Conservation (phyloP, 345 rosid genomes). For the Arabidopsis arenosa region DNA sequence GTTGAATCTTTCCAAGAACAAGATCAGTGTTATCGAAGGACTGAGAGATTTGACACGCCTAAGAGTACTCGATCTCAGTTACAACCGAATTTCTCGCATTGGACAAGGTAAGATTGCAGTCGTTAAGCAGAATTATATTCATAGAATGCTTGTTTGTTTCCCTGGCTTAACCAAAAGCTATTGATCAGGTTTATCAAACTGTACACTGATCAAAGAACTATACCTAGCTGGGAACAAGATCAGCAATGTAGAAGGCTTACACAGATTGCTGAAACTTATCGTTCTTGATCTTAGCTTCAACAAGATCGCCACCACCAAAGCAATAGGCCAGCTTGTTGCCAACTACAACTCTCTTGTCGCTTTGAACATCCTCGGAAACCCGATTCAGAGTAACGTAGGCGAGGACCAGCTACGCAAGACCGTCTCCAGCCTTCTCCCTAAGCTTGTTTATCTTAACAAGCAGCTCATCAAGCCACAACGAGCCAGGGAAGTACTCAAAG, state of each 20-base stretch:
- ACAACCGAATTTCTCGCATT: slow-evolving; percentile 84
- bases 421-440: slow-evolving; percentile 74
- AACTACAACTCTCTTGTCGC: slow-evolving; percentile 83
- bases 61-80: slow-evolving; percentile 83
- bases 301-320: slow-evolving; percentile 86
- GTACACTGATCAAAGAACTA: slow-evolving; percentile 85
- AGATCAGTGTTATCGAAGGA: slow-evolving; percentile 79
- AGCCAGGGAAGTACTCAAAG: slow-evolving; percentile 72
- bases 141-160: slow-evolving; percentile 20
- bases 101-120: slow-evolving; percentile 71
- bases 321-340: slow-evolving; percentile 90
- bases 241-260: slow-evolving; percentile 84
- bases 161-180: not conserved
- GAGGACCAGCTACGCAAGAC: slow-evolving; percentile 86
- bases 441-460: slow-evolving; percentile 82
- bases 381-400: slow-evolving; percentile 72
- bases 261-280: slow-evolving; percentile 84
- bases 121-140: not conserved
- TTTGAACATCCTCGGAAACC: slow-evolving; percentile 82
- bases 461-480: slow-evolving; percentile 75
- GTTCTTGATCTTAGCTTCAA: slow-evolving; percentile 91
- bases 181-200: slow-evolving; percentile 75
- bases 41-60: slow-evolving; percentile 79
- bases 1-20: slow-evolving; percentile 82
- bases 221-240: slow-evolving; percentile 91